Conservation (phyloP, 169 alveolate genomes). For the Plasmodium fragile region DNA sequence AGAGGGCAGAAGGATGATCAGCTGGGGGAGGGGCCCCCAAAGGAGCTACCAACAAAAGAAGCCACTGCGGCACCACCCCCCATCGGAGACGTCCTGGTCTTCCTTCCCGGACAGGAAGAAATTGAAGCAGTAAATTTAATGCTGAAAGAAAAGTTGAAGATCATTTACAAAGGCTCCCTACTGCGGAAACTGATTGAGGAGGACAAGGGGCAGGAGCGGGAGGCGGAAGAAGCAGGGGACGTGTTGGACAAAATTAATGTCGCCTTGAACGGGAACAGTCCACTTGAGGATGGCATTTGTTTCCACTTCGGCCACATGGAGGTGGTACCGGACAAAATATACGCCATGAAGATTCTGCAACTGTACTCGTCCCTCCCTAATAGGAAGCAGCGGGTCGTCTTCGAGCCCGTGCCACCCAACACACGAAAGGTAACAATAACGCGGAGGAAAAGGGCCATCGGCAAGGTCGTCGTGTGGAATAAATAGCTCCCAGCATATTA, state of each 20-base stretch:
- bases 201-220: conserved; percentile 57
- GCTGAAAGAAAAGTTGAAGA: conserved; percentile 81
- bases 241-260: conserved; percentile 5
- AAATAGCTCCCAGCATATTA: neutral
- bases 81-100: conserved; percentile 94
- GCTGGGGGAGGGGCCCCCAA: neutral
- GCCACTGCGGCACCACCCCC: neutral
- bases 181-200: conserved; percentile 67
- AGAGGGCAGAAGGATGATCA: neutral
- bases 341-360: conserved; percentile 69
- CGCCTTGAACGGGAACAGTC: neutral
- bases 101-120: conserved; percentile 97
- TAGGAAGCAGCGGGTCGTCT: conserved; percentile 87
- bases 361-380: conserved; percentile 89
- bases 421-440: conserved; percentile 41
- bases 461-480: neutral
- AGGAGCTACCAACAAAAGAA: neutral
- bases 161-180: conserved; percentile 77
- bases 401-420: conserved; percentile 86
- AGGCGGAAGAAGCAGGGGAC: conserved; percentile 37
- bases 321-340: conserved; percentile 67
- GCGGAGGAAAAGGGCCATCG: neutral
- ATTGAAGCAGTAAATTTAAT: conserved; percentile 87
- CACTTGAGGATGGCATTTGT: conserved; percentile 26
- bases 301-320: conserved; percentile 75